Evolutionary conservation across 371 early-diverging fungal genomes (phyloP).

Genomic region (Apophysomyces sp.): DNA sequence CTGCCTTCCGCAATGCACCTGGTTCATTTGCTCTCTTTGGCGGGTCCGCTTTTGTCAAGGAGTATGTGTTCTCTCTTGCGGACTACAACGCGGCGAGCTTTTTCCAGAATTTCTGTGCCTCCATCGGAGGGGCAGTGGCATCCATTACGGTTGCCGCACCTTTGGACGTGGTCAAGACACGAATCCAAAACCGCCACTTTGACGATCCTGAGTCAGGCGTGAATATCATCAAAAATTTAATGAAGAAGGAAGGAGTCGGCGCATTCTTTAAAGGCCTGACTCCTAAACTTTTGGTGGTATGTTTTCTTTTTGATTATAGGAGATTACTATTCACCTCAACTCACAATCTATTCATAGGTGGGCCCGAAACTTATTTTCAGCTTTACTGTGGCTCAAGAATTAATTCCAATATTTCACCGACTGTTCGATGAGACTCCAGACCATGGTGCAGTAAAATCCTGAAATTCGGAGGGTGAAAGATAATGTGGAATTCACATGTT

Average conservation of each 20-base stretch:
- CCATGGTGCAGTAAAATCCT: not conserved
- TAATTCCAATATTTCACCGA: conserved; percentile 82
- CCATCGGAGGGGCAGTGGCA: conserved; percentile 95
- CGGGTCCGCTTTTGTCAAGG: conserved; percentile 94
- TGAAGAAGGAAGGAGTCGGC: conserved; percentile 89
- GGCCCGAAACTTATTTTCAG: conserved; percentile 98
- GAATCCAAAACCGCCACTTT: conserved; percentile 92
- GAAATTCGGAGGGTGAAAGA: not conserved
- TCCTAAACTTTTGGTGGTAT: conserved; percentile 89
- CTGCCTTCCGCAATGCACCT: conserved; percentile 97
- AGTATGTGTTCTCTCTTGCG: conserved; percentile 81
- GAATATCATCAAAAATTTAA: conserved; percentile 82
- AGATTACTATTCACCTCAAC: conserved; percentile 13
- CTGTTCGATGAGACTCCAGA: conserved; percentile 18
- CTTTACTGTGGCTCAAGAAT: conserved; percentile 94
- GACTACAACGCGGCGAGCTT: conserved; percentile 94
- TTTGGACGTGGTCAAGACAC: conserved; percentile 96
- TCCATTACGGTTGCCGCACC: conserved; percentile 95
- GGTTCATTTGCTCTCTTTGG: conserved; percentile 97
- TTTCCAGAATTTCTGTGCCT: conserved; percentile 95
- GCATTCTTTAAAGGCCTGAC: conserved; percentile 97
- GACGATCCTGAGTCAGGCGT: conserved; percentile 88
- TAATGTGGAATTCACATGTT: no score
- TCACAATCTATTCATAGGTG: conserved; percentile 38
- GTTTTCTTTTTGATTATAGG: conserved; percentile 6